These are phyloP conservation scores for Anisogramma anomala DNA, from an alignment of 2,329 filamentous ascomycete species.

Conservation along the genomic window DNA sequence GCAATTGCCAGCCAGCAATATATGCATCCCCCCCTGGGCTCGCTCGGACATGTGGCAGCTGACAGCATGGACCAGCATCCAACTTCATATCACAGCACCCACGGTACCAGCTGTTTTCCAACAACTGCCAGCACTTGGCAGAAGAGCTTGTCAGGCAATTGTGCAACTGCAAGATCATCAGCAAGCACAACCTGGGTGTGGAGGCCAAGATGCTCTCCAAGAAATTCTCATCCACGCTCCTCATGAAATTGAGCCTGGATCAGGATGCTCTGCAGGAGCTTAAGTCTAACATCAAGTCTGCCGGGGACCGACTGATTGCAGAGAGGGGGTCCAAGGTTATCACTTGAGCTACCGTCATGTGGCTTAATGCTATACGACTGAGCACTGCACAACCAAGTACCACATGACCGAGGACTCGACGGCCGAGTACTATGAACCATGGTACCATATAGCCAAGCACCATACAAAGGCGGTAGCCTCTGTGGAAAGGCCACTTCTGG, in stretches of 20 bases:
- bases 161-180: conserved; percentile 23
- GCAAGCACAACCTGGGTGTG: conserved; percentile 22
- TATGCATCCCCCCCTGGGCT: background rate
- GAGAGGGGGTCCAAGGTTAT: conserved; percentile 11
- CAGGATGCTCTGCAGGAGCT: conserved; percentile 8
- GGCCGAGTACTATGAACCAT: too few species aligned
- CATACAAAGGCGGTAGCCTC: too few species aligned
- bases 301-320: conserved; percentile 12
- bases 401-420: too few species aligned
- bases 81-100: conserved; percentile 21
- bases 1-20: too few species aligned
- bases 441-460: too few species aligned
- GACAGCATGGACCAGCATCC: conserved; percentile 14
- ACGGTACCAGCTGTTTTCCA: conserved; percentile 22
- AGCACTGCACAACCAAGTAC: background rate
- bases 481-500: too few species aligned
- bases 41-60: background rate
- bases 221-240: conserved; percentile 19
- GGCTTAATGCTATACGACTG: background rate
- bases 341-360: background rate
- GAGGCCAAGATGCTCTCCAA: conserved; percentile 21
- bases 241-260: conserved; percentile 20
- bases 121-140: conserved; percentile 24
- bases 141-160: conserved; percentile 22
- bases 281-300: conserved; percentile 12